Base-by-base conservation (phyloP, 768 basidiomycete species). In the Leccinellum rugosiceps region DNA sequence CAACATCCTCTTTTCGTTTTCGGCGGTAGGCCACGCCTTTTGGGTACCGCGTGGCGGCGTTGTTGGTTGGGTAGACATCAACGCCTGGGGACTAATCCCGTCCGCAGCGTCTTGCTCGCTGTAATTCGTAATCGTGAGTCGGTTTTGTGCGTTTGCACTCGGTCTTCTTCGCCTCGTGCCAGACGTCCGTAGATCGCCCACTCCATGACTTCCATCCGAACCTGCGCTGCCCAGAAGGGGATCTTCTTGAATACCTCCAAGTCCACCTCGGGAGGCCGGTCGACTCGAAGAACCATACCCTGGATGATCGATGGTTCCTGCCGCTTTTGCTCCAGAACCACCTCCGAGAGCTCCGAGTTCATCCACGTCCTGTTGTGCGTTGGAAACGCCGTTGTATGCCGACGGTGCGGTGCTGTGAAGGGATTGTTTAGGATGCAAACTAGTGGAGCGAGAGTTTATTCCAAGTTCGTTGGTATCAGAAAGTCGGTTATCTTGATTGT, bases 81-180 rank as follows among this genome's bases (percentile, higher is more conserved):
- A 28, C 3, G 31, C 47, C 17, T 65, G 63, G 23, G 70, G 68
- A 69, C 47, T 58, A 2, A 63, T 56, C 17, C 62, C 69, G 11
- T 69, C 72, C 30, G 58, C 79, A 70, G 53, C 82, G 75, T 74
- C 72, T 41, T 69, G 65, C 31, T 79, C 76, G 19, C 70, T 73
- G 32, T 68, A 62, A 56, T 81, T 81, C 34, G 74, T 73, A 32
- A 80, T 69, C 46, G 79, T 79, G 13, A 80, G 63, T 4, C 79
- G 68, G 50, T 72, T 73, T 41, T 68, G 68, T 14, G 68, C 56
- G 15, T 44, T 60, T n/a, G 68, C 68, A 19, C 72, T 76, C 43
- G 68, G 66, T 28, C 72, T 71, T 57, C 74, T 65, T 54, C 72
- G 74, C 13, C 75, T 52, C 6, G 51, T 46, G 14, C 50, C 26